Evolutionary conservation across 176 grass and related monocot species (phyloP), one percentile per base, ranked within the genome.

Genomic region (Zoysia japonica): DNA sequence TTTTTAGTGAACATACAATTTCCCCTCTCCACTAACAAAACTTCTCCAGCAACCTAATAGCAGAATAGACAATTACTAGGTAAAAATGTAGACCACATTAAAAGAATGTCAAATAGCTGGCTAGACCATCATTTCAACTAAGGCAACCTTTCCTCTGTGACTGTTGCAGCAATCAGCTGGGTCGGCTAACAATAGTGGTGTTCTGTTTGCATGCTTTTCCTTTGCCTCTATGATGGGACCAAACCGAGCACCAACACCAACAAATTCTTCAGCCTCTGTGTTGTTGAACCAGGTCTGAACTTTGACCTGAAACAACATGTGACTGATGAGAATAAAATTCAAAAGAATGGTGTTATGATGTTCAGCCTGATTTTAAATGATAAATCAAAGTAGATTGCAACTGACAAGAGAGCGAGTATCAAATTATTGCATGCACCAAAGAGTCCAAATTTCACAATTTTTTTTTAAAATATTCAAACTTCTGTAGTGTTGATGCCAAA

Each of bases 201-300:
- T 91, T 68, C 88, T 75, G 84, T 91, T 91, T 20, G 88, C 88
- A 37, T 86, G 84, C 81, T 93, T 98, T 85, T 99, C 92, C 84
- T 99, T 99, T 44, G 92, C 91, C 61, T 83, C 88, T 68, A 99
- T 99, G n/a, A 62, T 88, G 59, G 86, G 86, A 41, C 96, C 96
- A 78, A 99, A 99, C 43, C 96, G 88, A 84, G 96, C 96, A 73
- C 92, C 96, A 68, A 99, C 96, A 40, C 96, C 96, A 47, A 99
- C 96, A 89, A 99, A 95, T 78, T 95, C 92, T 76, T 71, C 72
- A 47, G 69, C 65, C 78, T 99, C 96, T 11, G 44, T 80, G 49
- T 78, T 83, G 68, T 93, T 90, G 76, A 99, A 57, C 96, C 92
- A 99, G 39, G 88, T 99, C 90, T 91, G 96, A 78, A 99, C 88